These are phyloP conservation scores for Aspergillus hancockii DNA, from an alignment of 495 filamentous ascomycete species.

Conservation along the genomic window DNA sequence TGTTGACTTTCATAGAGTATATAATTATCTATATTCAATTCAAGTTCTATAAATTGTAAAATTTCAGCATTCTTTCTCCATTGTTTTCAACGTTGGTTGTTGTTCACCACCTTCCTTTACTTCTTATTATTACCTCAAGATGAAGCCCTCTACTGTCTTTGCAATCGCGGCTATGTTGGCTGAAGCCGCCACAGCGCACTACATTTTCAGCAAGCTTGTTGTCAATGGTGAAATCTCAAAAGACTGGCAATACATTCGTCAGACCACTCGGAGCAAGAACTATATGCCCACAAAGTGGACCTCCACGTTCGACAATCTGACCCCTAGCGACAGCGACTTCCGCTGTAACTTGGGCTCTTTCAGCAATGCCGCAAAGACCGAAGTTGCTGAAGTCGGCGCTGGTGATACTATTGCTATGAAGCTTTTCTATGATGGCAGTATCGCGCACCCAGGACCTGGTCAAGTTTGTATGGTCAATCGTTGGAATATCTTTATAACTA, in stretches of 20 bases:
- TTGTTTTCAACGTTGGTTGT: too few species aligned
- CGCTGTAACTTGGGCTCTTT: conserved; percentile 27
- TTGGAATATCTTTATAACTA: conserved; percentile 37
- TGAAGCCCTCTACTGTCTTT: conserved; percentile 13
- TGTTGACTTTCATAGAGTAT: too few species aligned
- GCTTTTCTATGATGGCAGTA: conserved; percentile 20
- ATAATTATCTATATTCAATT: too few species aligned
- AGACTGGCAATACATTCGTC: conserved; percentile 26
- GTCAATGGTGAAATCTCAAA: conserved; percentile 12
- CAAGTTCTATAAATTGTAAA: too few species aligned
- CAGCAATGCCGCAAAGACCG: conserved; percentile 22
- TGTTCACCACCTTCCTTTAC: neutral
- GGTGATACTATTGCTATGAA: conserved; percentile 27
- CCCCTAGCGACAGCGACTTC: conserved; percentile 24
- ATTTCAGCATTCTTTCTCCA: too few species aligned
- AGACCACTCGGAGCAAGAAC: conserved; percentile 20
- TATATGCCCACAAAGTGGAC: conserved; percentile 26
- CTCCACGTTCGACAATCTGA: conserved; percentile 23
- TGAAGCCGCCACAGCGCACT: conserved; percentile 16
- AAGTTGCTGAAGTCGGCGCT: conserved; percentile 23
- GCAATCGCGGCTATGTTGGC: conserved; percentile 16
- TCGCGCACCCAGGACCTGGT: conserved; percentile 23
- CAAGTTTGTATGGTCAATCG: conserved; percentile 24
- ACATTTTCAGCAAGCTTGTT: conserved; percentile 27
- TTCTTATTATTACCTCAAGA: conserved; percentile 9